Evolutionary conservation across 306 rosid genomes (phyloP), one percentile per base, ranked within the genome.

Genomic region (Quercus wislizeni): DNA sequence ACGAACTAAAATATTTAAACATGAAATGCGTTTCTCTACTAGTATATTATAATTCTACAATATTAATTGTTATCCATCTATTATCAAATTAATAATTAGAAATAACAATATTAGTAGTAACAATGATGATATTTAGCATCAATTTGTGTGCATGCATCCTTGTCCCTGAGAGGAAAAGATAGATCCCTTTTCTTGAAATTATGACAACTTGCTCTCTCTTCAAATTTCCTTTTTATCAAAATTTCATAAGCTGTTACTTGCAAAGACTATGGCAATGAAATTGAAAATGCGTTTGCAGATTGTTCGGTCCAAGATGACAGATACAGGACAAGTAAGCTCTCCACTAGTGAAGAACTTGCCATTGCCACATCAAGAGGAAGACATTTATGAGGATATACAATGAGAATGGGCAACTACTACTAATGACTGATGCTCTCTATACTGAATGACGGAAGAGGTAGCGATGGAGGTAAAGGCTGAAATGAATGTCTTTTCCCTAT

Each of bases 271-370:
- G 55, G 55, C 51, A 51, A 10, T 2, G 55, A 23, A 30, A 55
- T 30, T 61, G 76, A 35, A 38, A 69, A 78, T 86, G 82, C 31
- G 75, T 80, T 27, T 87, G 89, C 93, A 94, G 98, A 82, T 71
- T 10, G 89, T 94, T 75, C 89, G 92, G 78, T 87, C 94, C 58
- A 81, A 74, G 76, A 76, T 94, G 91, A 41, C 56, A 23, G 93
- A 90, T 71, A 87, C 86, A 33, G 86, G 76, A 78, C 92, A 87
- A 87, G 78, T 85, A 77, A 88, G 84, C 80, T 80, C 83, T 55
- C 80, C 83, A 55, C 55, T 65, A 12, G 23, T 74, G 27, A 91
- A 82, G 80, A 88, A 76, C 80, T 74, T 73, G 33, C 78, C 86
- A 25, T 55, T 77, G 70, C 76, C 79, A 4, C 80, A 71, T 57